phyloP scores from a whole-genome alignment of 2,329 filamentous ascomycete genomes.

The Penicillium crustosum region DNA sequence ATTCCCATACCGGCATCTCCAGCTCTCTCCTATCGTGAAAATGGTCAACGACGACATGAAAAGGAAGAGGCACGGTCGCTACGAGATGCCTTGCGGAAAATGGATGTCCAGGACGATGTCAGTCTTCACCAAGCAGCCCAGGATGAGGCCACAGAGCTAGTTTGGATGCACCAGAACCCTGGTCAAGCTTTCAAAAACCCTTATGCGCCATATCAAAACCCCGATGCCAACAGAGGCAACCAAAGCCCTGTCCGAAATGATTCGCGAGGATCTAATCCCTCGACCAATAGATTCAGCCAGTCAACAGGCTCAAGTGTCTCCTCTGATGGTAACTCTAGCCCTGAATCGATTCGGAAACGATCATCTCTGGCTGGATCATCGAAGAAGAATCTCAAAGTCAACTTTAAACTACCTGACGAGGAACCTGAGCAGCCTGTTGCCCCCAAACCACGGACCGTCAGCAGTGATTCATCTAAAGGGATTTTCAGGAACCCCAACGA shows the following conservation, averaged over 20 bases:
- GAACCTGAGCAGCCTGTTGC: conserved; percentile 17
- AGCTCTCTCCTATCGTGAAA: conserved; percentile 54
- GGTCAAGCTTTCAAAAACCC: conserved; percentile 51
- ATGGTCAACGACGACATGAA: conserved; percentile 56
- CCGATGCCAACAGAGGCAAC: conserved; percentile 44
- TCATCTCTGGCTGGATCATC: conserved; percentile 27
- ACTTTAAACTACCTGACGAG: conserved; percentile 40
- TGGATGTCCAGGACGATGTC: conserved; percentile 57
- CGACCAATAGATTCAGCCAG: conserved; percentile 16
- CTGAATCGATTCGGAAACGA: conserved; percentile 18
- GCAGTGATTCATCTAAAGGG: conserved; percentile 45
- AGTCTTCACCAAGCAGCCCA: conserved; percentile 58
- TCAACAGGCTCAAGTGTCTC: conserved; percentile 20
- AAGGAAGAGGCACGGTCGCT: conserved; percentile 59
- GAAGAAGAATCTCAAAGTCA: conserved; percentile 42
- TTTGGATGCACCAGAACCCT: conserved; percentile 63
- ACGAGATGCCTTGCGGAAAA: conserved; percentile 57
- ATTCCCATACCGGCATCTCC: conserved; percentile 33
- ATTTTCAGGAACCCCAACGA: conserved; percentile 61
- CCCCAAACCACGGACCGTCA: conserved; percentile 33
- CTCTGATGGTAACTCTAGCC: conserved; percentile 22
- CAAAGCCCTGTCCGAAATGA: conserved; percentile 36
- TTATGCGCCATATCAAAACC: conserved; percentile 48
- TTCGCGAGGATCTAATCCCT: neutral
- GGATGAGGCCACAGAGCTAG: conserved; percentile 63